These are phyloP conservation scores for Dipteronia sinensis DNA, from an alignment of 345 rosid species.

Conservation along the genomic window DNA sequence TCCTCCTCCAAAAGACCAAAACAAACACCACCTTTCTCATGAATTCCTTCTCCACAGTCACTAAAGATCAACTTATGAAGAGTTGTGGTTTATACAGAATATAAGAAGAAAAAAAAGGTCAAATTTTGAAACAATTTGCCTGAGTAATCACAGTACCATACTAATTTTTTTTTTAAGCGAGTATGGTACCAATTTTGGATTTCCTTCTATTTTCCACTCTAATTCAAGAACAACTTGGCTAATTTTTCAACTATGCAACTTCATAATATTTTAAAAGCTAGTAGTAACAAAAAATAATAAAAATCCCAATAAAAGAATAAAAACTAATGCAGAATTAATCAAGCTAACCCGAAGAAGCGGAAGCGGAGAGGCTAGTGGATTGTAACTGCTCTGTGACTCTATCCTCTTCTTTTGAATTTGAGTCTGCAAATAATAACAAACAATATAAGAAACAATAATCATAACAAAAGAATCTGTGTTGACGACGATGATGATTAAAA, in stretches of 20 bases:
- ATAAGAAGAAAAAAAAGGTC: not conserved
- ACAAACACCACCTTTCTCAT: not conserved
- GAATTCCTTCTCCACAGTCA: not conserved
- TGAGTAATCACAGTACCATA: not conserved
- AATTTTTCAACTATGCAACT: not conserved
- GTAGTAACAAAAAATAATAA: not conserved
- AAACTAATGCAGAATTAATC: not conserved
- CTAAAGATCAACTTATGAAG: not conserved
- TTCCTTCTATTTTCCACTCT: not conserved
- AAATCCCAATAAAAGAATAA: not conserved
- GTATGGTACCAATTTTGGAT: not conserved
- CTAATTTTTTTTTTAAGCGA: not conserved
- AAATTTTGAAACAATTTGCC: not conserved
- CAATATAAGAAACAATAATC: not conserved
- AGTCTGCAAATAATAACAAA: constrained; percentile 11
- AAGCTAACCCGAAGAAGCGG: constrained; percentile 23
- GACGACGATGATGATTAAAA: not conserved
- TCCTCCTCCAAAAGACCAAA: too few species aligned
- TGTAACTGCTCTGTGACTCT: constrained; percentile 35
- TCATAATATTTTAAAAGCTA: too few species aligned
- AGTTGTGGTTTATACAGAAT: not conserved
- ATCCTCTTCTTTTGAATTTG: constrained; percentile 32
- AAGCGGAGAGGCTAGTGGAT: constrained; percentile 32
- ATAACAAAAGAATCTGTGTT: not conserved
- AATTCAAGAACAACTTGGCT: not conserved